Evolutionary conservation across 495 filamentous ascomycete species (phyloP), one percentile per base, ranked within the genome.

Genomic region (Penicillium turbatum): DNA sequence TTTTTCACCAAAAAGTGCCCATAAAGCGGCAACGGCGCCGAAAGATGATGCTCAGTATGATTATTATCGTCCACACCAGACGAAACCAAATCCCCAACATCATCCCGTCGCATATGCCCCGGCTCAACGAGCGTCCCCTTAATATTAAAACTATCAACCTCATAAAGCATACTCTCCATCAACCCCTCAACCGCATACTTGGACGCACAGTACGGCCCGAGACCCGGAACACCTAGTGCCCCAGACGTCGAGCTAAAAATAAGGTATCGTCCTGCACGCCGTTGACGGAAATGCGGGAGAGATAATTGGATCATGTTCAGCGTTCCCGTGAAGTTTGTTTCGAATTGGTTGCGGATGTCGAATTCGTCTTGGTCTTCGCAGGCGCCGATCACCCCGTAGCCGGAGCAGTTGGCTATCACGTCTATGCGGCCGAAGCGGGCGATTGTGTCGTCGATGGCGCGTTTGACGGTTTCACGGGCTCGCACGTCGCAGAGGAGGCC

Each of bases 281-380:
- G 79, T 53, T 84, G 79, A 19, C 93, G 84, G 67, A 97, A 96
- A 74, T 96, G 90, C 0, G 90, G 89, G 29, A 97, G 69, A 17
- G 85, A 88, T n/a, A 88, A 72, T 68, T 96, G 89, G 54, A 97
- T 86, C 61, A 98, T 97, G 66, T 97, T 86, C 54, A 97, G 65
- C 0, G 90, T 92, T 48, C 93, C 93, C 70, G 91, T 90, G 73
- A 96, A 95, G 67, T 98, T 98, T 29, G 91, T 97, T 71, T 92
- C 88, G 70, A 97, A 97, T 68, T 97, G 92, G 65, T 92, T 93
- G 54, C 90, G 86, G 56, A 98, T 85, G 59, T 97, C 92, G 67
- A 88, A 85, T 61, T 93, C 89, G 71, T 95, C 90, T 71, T 97
- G 93, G 73, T 97, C 93, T 72, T 98, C 93, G 72, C 90, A 96